Conservation (phyloP, 139 green algal species). For the Micractinium sp. region DNA sequence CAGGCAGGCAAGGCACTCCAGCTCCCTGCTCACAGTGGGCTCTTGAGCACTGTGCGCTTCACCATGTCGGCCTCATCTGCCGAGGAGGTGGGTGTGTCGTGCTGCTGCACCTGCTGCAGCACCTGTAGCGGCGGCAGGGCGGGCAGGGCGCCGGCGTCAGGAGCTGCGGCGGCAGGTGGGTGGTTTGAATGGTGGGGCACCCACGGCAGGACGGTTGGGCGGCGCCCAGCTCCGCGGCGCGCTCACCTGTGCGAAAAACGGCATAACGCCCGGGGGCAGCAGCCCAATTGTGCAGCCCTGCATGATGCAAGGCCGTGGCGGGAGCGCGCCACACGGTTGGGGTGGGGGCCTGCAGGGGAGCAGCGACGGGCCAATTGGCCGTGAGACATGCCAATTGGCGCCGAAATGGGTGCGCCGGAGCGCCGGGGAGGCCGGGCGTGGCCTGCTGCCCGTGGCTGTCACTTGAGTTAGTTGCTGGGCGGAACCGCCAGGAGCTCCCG, state of each 20-base stretch:
- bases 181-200: not conserved
- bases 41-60: conserved; percentile 14
- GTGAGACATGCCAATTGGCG: not conserved
- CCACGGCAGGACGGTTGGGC: not conserved
- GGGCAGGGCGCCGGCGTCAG: not conserved
- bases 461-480: too few relatives aligned
- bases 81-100: conserved; percentile 7
- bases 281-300: conserved; percentile 1
- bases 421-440: too few relatives aligned
- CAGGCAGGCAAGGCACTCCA: not conserved
- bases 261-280: conserved; percentile 1
- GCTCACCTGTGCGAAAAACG: not conserved
- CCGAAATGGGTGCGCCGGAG: too few relatives aligned
- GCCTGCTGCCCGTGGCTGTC: too few relatives aligned
- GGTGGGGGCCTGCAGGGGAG: not conserved
- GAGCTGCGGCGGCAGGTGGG: not conserved
- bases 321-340: not conserved
- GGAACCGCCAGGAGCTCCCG: too few relatives aligned
- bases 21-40: conserved; percentile 30
- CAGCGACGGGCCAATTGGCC: not conserved
- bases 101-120: not conserved
- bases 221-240: not conserved
- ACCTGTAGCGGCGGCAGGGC: not conserved
- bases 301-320: not conserved
- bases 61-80: not conserved